phyloP scores from a whole-genome alignment of 345 rosid species.

The Arabidopsis thaliana region DNA sequence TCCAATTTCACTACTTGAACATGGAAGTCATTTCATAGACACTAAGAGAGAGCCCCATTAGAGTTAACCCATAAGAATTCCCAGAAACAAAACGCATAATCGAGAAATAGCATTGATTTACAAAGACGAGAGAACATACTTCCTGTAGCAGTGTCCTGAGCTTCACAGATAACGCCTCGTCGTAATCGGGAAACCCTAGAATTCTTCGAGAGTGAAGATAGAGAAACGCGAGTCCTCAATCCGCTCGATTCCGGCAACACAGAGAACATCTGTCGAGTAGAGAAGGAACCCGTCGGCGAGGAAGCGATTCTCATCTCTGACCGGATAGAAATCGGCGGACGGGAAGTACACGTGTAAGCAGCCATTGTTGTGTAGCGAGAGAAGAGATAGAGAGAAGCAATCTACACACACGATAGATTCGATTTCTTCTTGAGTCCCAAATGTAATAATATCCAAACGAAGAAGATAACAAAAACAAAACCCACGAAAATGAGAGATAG shows the following conservation, averaged over 20 bases:
- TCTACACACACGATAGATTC: slow-evolving; percentile 13
- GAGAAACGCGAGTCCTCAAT: slow-evolving; percentile 52
- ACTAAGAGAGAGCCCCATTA: too few species aligned
- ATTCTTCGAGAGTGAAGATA: slow-evolving; percentile 43
- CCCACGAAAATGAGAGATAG: neutral
- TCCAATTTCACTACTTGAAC: neutral
- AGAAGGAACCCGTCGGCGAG: slow-evolving; percentile 30
- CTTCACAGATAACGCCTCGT: slow-evolving; percentile 56
- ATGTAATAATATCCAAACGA: slow-evolving; percentile 34
- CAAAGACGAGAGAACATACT: slow-evolving; percentile 42
- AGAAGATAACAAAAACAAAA: neutral
- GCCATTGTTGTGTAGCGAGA: slow-evolving; percentile 48
- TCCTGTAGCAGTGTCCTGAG: slow-evolving; percentile 57
- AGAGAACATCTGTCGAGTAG: slow-evolving; percentile 26
- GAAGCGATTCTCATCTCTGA: slow-evolving; percentile 38
- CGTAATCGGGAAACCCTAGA: slow-evolving; percentile 44
- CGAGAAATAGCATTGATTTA: neutral
- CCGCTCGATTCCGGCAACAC: slow-evolving; percentile 53
- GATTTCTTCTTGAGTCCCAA: slow-evolving; percentile 10
- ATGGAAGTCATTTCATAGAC: neutral
- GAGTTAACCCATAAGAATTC: neutral
- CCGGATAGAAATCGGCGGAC: slow-evolving; percentile 42
- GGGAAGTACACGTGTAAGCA: slow-evolving; percentile 44
- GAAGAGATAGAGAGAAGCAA: slow-evolving; percentile 12
- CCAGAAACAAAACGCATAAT: neutral